These are phyloP conservation scores for Hordeum marinum DNA, from an alignment of 176 grass and related monocot genomes.

Conservation along the genomic window DNA sequence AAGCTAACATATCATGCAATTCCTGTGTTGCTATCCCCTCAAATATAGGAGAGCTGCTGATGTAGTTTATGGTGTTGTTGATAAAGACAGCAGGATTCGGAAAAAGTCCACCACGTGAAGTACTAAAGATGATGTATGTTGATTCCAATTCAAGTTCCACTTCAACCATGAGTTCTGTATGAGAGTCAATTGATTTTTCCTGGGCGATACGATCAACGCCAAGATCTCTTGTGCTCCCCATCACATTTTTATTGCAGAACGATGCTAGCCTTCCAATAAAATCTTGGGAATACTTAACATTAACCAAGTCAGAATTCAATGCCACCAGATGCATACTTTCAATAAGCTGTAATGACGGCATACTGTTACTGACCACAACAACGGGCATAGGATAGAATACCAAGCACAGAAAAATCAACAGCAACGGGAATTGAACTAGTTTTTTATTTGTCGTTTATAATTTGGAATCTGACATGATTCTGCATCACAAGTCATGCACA, in stretches of 20 bases:
- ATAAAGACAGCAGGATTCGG: slow-evolving; percentile 17
- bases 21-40: slow-evolving; percentile 22
- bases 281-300: slow-evolving; percentile 50
- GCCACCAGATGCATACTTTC: slow-evolving; percentile 36
- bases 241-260: slow-evolving; percentile 30
- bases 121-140: slow-evolving; percentile 45
- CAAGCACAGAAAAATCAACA: background rate
- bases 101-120: slow-evolving; percentile 35
- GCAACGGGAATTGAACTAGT: background rate
- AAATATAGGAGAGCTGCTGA: slow-evolving; percentile 30
- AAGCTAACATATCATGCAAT: slow-evolving; percentile 32
- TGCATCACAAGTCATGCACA: slow-evolving; percentile 15
- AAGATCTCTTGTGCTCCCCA: slow-evolving; percentile 23
- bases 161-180: slow-evolving; percentile 39
- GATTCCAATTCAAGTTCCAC: slow-evolving; percentile 55
- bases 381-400: slow-evolving; percentile 1
- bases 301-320: slow-evolving; percentile 26
- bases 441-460: slow-evolving; percentile 1
- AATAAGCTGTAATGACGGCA: slow-evolving; percentile 41
- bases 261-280: slow-evolving; percentile 48
- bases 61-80: slow-evolving; percentile 27
- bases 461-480: background rate
- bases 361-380: slow-evolving; percentile 4
- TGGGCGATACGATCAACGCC: slow-evolving; percentile 20
- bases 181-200: slow-evolving; percentile 5